Evolutionary conservation across 2,329 filamentous ascomycete genomes (phyloP), one percentile per base, ranked within the genome.

Genomic region (Colletotrichum acutatum): DNA sequence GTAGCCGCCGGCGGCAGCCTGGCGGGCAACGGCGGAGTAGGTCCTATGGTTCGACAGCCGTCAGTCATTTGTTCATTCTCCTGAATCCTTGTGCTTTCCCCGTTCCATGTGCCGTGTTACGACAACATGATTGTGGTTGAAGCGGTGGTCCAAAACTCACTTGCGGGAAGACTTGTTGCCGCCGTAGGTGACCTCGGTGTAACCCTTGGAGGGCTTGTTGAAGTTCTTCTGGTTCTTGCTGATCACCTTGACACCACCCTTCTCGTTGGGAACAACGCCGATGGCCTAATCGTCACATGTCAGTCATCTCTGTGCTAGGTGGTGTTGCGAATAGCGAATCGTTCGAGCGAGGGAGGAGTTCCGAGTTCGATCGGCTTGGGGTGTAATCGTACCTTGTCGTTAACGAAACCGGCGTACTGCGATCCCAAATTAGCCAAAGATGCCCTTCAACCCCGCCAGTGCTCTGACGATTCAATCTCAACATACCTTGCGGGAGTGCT

Each of bases 381-480:
- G 24, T 53, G 7, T 53, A 54, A 30, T 62, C 75, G 78, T 93
- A 97, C 95, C 94, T 98, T 97, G 84, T 92, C 90, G 89, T 97
- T 98, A 86, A 94, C 91, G 86, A 95, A 97, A 82, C 97, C 97
- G 81, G 94, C 94, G 86, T 98, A 91, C 94, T 97, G 83, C 75
- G 76, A 68, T 68, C 57, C 57, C 62, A 34, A 70, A 78, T 88
- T 81, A 88, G 84, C 77, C 32, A 49, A 63, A 63, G 19, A 32
- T 42, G 59, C 54, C 8, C 58, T n/a, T n/a, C 32, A 24, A 24
- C 28, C 19, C 30, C 24, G 24, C 16, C 58, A n/a, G 32, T 28
- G 5, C 3, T 37, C 37, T 37, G 53, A 37, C 28, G 22, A 4
- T 37, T n/a, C 22, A 8, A 12, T 19, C 30, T 11, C 46, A 46